These are phyloP conservation scores for Wickerhamomyces sp. DNA, from an alignment of 1,139 yeast genomes.

Conservation along the genomic window DNA sequence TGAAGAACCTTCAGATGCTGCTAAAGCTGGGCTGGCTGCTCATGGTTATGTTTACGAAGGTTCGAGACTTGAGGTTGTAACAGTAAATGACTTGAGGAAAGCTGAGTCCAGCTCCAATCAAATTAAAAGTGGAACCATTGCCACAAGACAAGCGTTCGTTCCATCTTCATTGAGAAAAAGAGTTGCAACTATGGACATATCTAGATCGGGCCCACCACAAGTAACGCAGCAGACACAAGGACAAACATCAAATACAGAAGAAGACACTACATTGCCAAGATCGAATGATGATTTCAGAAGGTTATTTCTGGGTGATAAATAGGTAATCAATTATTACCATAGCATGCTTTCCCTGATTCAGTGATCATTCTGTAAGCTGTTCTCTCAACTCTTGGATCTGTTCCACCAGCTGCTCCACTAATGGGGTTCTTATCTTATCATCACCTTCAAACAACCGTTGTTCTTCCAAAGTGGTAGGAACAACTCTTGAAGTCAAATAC, in stretches of 20 bases:
- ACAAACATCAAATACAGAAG: conserved; percentile 3
- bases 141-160: no score
- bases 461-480: conserved; percentile 62
- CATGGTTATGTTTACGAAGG: conserved; percentile 38
- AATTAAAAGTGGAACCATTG: no score
- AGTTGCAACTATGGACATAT: neutral
- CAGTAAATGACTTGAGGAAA: conserved; percentile 31
- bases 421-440: conserved; percentile 28
- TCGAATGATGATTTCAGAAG: conserved; percentile 37
- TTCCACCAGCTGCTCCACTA: conserved; percentile 45
- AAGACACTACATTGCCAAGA: conserved; percentile 10
- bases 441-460: conserved; percentile 49
- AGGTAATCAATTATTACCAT: neutral
- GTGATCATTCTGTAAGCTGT: no score
- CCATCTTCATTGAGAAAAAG: conserved; percentile 17
- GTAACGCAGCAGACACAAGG: conserved; percentile 1
- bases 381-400: conserved; percentile 55
- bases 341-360: no score
- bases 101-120: neutral
- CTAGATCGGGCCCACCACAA: neutral
- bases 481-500: conserved; percentile 64
- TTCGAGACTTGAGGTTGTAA: conserved; percentile 31
- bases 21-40: conserved; percentile 49
- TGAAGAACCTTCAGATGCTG: conserved; percentile 42
- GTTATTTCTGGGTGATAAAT: conserved; percentile 27